phyloP scores from a whole-genome alignment of 805 yeast species.

The Wickerhamiella allomyrinae region DNA sequence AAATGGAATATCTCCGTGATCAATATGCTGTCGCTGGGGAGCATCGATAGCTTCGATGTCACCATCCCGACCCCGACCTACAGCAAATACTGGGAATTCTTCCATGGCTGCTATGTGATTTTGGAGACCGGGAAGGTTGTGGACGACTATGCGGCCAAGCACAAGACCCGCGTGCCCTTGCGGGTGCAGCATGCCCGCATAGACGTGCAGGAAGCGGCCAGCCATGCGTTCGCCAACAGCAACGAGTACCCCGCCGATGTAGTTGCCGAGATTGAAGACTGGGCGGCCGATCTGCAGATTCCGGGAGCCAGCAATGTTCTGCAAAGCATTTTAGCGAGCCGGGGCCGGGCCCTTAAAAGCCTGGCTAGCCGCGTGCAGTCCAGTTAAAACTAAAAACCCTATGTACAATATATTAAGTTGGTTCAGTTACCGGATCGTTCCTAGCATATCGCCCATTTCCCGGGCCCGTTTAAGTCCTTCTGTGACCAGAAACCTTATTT shows the following conservation, averaged over 20 bases:
- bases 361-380: not conserved
- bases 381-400: not conserved
- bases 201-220: not conserved
- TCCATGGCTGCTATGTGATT: constrained; percentile 18
- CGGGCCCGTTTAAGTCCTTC: constrained; percentile 24
- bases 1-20: constrained; percentile 23
- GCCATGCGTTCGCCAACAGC: not conserved
- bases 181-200: not conserved
- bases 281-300: not conserved
- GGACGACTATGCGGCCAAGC: constrained; percentile 7
- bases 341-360: not conserved
- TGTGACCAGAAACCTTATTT: constrained; percentile 22
- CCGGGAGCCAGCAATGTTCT: not conserved
- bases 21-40: constrained; percentile 10
- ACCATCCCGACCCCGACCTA: not conserved
- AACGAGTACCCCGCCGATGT: not conserved
- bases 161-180: constrained; percentile 4
- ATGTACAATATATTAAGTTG: not conserved
- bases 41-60: not conserved
- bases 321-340: not conserved
- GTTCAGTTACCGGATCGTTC: not conserved
- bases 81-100: constrained; percentile 17
- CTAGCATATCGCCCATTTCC: constrained; percentile 19
- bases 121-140: constrained; percentile 18
- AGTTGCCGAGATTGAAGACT: not conserved